phyloP scores from a whole-genome alignment of 257 asterid species.

The Asclepias syriaca region DNA sequence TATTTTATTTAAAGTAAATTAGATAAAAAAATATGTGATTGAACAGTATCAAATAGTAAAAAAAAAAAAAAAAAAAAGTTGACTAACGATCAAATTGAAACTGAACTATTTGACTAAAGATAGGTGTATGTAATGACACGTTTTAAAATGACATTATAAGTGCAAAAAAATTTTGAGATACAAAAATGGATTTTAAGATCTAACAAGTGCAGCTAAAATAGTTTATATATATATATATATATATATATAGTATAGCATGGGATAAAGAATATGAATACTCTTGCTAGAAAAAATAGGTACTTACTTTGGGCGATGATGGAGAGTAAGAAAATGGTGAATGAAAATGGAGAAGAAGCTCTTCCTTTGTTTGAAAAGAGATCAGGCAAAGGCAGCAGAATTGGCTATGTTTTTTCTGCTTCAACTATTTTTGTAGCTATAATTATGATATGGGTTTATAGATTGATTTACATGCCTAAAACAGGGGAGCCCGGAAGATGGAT shows the following conservation, averaged over 20 bases:
- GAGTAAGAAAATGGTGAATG: neutral
- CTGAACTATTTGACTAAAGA: too few relatives aligned
- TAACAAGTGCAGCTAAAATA: too few relatives aligned
- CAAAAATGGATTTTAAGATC: too few relatives aligned
- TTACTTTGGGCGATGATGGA: neutral
- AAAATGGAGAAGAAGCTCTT: constrained; percentile 6
- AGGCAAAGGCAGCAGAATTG: constrained; percentile 31
- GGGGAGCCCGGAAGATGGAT: constrained; percentile 36
- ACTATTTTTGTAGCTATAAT: constrained; percentile 33
- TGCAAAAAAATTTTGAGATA: too few relatives aligned
- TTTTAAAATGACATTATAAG: too few relatives aligned
- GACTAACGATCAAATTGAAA: too few relatives aligned
- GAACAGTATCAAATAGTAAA: too few relatives aligned
- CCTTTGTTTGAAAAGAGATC: constrained; percentile 51
- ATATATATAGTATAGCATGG: too few relatives aligned
- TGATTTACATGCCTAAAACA: constrained; percentile 30
- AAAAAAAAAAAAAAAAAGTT: too few relatives aligned
- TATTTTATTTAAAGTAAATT: too few relatives aligned
- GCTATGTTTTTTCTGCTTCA: constrained; percentile 21
- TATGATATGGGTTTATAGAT: constrained; percentile 41
- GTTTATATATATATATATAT: too few relatives aligned
- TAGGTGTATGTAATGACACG: too few relatives aligned
- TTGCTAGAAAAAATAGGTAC: neutral
- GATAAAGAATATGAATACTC: neutral
- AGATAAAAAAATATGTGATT: accelerated